These are phyloP conservation scores for Boletus rubropictus DNA, from an alignment of 768 basidiomycete species.

Conservation along the genomic window DNA sequence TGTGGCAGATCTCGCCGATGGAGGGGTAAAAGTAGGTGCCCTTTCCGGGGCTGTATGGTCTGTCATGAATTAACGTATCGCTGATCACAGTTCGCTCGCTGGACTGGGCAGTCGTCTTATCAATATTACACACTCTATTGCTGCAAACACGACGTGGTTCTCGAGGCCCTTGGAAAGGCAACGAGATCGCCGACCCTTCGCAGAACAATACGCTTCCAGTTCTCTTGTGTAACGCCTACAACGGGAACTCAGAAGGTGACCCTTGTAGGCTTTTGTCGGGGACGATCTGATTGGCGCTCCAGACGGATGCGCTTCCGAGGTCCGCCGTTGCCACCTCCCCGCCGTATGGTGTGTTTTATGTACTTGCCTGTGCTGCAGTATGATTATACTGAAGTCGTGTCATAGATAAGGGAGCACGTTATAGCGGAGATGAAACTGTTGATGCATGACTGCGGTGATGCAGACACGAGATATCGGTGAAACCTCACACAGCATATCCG, in stretches of 20 bases:
- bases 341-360: conserved; percentile 9
- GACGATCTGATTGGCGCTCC: conserved; percentile 37
- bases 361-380: background rate
- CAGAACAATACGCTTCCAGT: conserved; percentile 31
- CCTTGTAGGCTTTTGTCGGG: no score
- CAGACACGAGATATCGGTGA: conserved; percentile 42
- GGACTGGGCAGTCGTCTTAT: conserved; percentile 13
- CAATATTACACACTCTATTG: background rate
- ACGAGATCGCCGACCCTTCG: conserved; percentile 21
- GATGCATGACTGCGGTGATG: no score
- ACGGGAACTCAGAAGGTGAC: conserved; percentile 19
- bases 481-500: conserved; percentile 37
- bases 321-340: conserved; percentile 36
- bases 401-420: conserved; percentile 14
- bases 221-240: conserved; percentile 37
- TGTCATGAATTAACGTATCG: conserved; percentile 32
- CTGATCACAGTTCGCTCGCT: conserved; percentile 25
- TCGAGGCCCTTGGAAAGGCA: conserved; percentile 36
- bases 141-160: conserved; percentile 39
- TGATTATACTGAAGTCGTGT: conserved; percentile 2
- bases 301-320: conserved; percentile 19
- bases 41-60: conserved; percentile 39
- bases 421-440: conserved; percentile 21
- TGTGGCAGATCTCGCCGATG: conserved; percentile 37
- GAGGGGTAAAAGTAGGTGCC: conserved; percentile 39